Evolutionary conservation across 768 basidiomycete genomes (phyloP), one percentile per base, ranked within the genome.

Genomic region (Boletus pseudo-olivaceus): DNA sequence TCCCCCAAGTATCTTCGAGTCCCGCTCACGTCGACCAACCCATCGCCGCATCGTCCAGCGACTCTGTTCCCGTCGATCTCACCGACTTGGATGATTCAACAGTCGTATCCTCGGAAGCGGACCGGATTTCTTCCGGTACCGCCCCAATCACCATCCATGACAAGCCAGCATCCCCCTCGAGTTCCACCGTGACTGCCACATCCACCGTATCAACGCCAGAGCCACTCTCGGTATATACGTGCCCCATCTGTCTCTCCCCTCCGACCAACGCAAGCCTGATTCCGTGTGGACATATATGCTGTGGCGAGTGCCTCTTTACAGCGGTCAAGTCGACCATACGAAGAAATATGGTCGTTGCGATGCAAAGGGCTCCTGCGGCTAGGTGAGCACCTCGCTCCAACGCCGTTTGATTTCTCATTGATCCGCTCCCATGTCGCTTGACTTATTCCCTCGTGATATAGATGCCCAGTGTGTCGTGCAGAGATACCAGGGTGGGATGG

Each of bases 251-350:
- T 64, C 89, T 90, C 75, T 83, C 76, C 38, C 79, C 86, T 0
- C 88, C 88, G 1, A 82, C 82, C 1, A 83, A 88, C 55, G 86
- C 90, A 5, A 87, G 88, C 1, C 66, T 92, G 43, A 90, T 88
- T 0, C 87, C 87, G 0, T 92, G 90, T 59, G 90, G 90, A 0
- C 90, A 92, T 59, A 77, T 92, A 37, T 83, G 84, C 56, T 91
- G 90, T 59, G 89, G 88, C 1, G 72, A 78, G 5, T 92, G 90
- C 68, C 77, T 91, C 5, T 90, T 89, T 56, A 82, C 80, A 3
- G 84, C 88, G 0, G 79, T 90, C 39, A 84, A 83, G 61, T 79
- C 84, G 2, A 80, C 82, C 11, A 67, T 83, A 49, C 73, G 81
- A 54, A 78, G 87, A 19, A 74, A 72, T 67, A 38, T 71, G 72